Conservation (phyloP, 768 basidiomycete species). For the Amanita polypyramis region DNA sequence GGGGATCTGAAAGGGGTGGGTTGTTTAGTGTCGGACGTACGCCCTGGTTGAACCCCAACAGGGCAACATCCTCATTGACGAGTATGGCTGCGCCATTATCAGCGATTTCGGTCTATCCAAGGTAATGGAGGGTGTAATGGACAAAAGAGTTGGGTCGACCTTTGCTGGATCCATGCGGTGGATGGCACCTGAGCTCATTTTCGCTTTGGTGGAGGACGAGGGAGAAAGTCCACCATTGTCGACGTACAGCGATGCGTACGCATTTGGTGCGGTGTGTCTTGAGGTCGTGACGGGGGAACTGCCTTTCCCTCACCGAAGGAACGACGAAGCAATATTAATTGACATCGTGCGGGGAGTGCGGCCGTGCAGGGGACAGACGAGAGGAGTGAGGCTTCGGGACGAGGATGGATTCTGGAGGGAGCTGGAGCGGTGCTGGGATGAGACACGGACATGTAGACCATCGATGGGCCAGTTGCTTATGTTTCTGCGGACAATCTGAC, state of each 20-base stretch:
- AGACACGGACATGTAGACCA: slow-evolving; percentile 26
- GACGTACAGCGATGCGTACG: slow-evolving; percentile 47
- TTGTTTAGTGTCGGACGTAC: no score
- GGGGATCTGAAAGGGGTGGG: slow-evolving; percentile 58
- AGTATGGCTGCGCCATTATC: slow-evolving; percentile 40
- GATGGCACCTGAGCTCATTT: slow-evolving; percentile 52
- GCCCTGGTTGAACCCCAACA: no score
- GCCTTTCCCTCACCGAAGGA: slow-evolving; percentile 42
- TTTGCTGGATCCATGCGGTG: slow-evolving; percentile 40
- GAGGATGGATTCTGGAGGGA: slow-evolving; percentile 34
- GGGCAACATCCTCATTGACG: slow-evolving; percentile 50
- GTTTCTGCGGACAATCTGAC: slow-evolving; percentile 11
- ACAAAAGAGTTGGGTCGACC: slow-evolving; percentile 26
- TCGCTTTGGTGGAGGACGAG: slow-evolving; percentile 39
- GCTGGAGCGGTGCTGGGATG: slow-evolving; percentile 28
- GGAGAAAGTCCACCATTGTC: slow-evolving; percentile 33
- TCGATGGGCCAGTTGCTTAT: slow-evolving; percentile 29
- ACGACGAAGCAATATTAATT: slow-evolving; percentile 45
- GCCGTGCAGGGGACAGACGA: slow-evolving; percentile 27
- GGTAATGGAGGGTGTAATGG: slow-evolving; percentile 45
- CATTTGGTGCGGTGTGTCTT: slow-evolving; percentile 43
- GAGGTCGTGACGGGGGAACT: slow-evolving; percentile 41
- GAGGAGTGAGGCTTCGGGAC: slow-evolving; percentile 19
- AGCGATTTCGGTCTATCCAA: slow-evolving; percentile 56
- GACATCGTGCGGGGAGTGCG: slow-evolving; percentile 43